Percentiles rank a stretch among this genome's conserved stretches.
These are phyloP conservation scores for Xylaria sp. DNA, from an alignment of 2,329 filamentous ascomycete genomes.

Conservation along the genomic window DNA sequence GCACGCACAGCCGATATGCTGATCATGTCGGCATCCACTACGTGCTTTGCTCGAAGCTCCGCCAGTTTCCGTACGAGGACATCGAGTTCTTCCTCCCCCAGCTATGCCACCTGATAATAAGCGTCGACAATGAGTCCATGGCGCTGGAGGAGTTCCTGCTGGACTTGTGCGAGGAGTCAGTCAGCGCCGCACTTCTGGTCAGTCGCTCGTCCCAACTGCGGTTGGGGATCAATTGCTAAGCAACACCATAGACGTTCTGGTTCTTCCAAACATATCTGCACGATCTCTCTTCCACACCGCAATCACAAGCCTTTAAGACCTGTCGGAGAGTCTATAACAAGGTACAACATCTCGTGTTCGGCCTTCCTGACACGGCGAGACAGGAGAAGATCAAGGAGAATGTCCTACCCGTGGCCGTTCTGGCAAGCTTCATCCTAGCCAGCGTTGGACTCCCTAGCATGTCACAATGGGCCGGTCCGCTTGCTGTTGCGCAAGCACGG, in stretches of 20 bases:
- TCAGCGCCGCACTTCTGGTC: slow-evolving; percentile 77
- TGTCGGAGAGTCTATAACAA: slow-evolving; percentile 82
- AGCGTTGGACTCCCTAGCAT: slow-evolving; percentile 70
- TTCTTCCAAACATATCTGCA: slow-evolving; percentile 83
- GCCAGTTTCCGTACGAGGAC: slow-evolving; percentile 84
- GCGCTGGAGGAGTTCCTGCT: slow-evolving; percentile 82
- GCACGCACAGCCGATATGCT: slow-evolving; percentile 64
- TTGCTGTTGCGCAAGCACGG: slow-evolving; percentile 75
- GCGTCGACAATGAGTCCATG: slow-evolving; percentile 87
- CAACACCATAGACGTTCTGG: slow-evolving; percentile 68
- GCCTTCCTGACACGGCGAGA: slow-evolving; percentile 61
- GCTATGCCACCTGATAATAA: slow-evolving; percentile 82
- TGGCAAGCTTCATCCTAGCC: slow-evolving; percentile 74
- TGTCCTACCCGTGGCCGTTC: slow-evolving; percentile 70
- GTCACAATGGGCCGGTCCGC: slow-evolving; percentile 71
- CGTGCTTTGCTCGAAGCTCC: slow-evolving; percentile 81
- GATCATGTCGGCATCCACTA: slow-evolving; percentile 88
- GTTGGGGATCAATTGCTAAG: slow-evolving; percentile 25
- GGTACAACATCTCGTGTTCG: slow-evolving; percentile 83
- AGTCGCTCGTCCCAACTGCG: slow-evolving; percentile 30
- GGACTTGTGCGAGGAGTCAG: slow-evolving; percentile 81
- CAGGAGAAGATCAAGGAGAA: slow-evolving; percentile 78
- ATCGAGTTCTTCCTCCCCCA: slow-evolving; percentile 90
- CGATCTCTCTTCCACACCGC: slow-evolving; percentile 70
- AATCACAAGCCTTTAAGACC: slow-evolving; percentile 72